Percentiles rank a stretch among this genome's conserved stretches.
Evolutionary conservation across 495 filamentous ascomycete species (phyloP).

Genomic region (Aspergillus haitiensis): DNA sequence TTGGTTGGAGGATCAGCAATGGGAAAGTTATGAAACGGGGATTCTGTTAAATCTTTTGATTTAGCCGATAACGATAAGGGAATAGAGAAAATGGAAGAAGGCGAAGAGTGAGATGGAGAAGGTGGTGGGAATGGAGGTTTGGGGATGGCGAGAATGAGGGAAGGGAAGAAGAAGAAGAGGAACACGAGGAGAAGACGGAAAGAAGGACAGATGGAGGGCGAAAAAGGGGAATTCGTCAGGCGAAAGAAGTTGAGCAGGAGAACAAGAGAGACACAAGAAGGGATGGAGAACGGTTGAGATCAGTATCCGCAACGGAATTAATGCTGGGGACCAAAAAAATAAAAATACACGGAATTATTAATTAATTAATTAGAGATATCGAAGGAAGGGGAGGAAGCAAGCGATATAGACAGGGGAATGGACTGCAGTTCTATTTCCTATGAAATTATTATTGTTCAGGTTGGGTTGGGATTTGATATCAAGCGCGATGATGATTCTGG

Average conservation of each 20-base stretch:
- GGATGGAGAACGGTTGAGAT: constrained; percentile 11
- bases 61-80: constrained; percentile 2
- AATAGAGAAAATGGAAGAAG: constrained; percentile 17
- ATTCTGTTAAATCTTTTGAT: background rate
- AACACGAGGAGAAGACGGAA: constrained; percentile 11
- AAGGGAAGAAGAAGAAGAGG: constrained; percentile 8
- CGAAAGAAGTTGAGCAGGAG: constrained; percentile 9
- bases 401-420: constrained; percentile 5
- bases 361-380: background rate
- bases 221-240: constrained; percentile 15
- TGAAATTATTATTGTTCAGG: background rate
- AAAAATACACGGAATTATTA: background rate
- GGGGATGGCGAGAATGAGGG: constrained; percentile 1
- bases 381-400: constrained; percentile 1
- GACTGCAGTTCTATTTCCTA: constrained; percentile 11
- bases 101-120: constrained; percentile 13
- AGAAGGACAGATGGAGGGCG: constrained; percentile 11
- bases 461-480: background rate
- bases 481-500: constrained; percentile 13
- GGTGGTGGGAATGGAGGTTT: constrained; percentile 18
- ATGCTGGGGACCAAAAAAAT: constrained; percentile 1
- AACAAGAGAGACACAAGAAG: constrained; percentile 6
- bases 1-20: constrained; percentile 3
- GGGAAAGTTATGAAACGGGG: constrained; percentile 4
- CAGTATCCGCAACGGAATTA: constrained; percentile 1